These are phyloP conservation scores for Ceratocystiopsis minuta DNA, from an alignment of 2,329 filamentous ascomycete genomes.

Conservation along the genomic window DNA sequence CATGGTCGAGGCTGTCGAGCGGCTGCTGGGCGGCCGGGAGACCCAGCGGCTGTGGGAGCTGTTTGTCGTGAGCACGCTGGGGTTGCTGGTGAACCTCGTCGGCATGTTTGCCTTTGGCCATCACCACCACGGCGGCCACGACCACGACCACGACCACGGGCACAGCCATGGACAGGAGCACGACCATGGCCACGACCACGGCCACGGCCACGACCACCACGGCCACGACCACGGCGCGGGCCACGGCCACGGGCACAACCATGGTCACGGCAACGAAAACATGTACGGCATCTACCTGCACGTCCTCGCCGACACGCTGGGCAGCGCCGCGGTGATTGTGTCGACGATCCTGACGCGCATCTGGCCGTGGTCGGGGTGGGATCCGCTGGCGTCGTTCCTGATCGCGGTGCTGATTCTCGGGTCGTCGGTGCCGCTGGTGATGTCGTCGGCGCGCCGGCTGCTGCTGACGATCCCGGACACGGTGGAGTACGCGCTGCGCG, in stretches of 20 bases:
- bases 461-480: slow-evolving; percentile 72
- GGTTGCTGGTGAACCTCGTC: slow-evolving; percentile 76
- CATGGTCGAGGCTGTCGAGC: slow-evolving; percentile 80
- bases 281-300: slow-evolving; percentile 96
- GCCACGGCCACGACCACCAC: slow-evolving; percentile 13
- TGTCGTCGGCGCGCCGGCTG: slow-evolving; percentile 64
- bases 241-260: slow-evolving; percentile 21
- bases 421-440: slow-evolving; percentile 78
- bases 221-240: slow-evolving; percentile 18
- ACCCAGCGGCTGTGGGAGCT: slow-evolving; percentile 74
- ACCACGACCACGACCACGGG: slow-evolving; percentile 17
- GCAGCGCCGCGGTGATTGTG: slow-evolving; percentile 83
- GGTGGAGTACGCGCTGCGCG: slow-evolving; percentile 73
- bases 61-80: slow-evolving; percentile 71
- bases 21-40: slow-evolving; percentile 66
- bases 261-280: slow-evolving; percentile 58
- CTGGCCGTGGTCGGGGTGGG: slow-evolving; percentile 83
- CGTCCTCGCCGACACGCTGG: slow-evolving; percentile 83
- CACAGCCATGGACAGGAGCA: slow-evolving; percentile 17
- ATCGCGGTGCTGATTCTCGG: slow-evolving; percentile 86
- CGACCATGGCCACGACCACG: slow-evolving; percentile 8
- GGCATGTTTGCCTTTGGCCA: slow-evolving; percentile 73
- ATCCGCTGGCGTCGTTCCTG: slow-evolving; percentile 81
- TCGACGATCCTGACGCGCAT: slow-evolving; percentile 78
- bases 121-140: slow-evolving; percentile 37